Conservation (phyloP, 225 moss, liverwort and hornwort genomes). For the Bryum argenteum region DNA sequence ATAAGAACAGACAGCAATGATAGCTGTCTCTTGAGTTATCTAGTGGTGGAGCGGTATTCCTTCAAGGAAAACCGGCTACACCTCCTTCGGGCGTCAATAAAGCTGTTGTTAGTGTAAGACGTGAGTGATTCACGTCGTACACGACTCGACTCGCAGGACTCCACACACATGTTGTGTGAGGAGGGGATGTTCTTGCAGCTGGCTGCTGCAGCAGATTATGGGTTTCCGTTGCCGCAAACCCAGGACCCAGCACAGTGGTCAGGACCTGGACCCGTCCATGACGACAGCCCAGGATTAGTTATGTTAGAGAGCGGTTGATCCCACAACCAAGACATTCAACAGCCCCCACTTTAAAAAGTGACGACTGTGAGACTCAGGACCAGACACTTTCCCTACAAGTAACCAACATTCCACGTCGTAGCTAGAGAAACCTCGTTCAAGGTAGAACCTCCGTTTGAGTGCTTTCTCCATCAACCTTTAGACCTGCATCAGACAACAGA, state of each 20-base stretch:
- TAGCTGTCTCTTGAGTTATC: slow-evolving; percentile 40
- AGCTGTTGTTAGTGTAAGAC: slow-evolving; percentile 42
- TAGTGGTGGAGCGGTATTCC: slow-evolving; percentile 22
- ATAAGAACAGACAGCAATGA: slow-evolving; percentile 36
- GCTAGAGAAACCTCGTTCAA: slow-evolving; percentile 46
- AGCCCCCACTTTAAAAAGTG: slow-evolving; percentile 29
- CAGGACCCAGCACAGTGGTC: slow-evolving; percentile 51
- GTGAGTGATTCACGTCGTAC: slow-evolving; percentile 25
- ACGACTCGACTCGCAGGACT: slow-evolving; percentile 47
- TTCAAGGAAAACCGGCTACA: slow-evolving; percentile 15
- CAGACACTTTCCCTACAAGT: slow-evolving; percentile 60
- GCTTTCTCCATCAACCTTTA: slow-evolving; percentile 28
- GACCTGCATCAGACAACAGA: slow-evolving; percentile 30
- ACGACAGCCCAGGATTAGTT: slow-evolving; percentile 51
- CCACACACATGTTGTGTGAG: slow-evolving; percentile 41
- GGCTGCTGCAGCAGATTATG: slow-evolving; percentile 49
- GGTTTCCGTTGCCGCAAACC: slow-evolving; percentile 45
- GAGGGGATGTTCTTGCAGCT: slow-evolving; percentile 61
- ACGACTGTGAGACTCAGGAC: slow-evolving; percentile 49
- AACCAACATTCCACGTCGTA: slow-evolving; percentile 50
- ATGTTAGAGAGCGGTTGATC: slow-evolving; percentile 59
- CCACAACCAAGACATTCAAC: slow-evolving; percentile 54
- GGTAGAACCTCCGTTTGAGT: slow-evolving; percentile 33
- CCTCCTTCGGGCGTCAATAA: slow-evolving; percentile 39
- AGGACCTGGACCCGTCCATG: slow-evolving; percentile 37